These are phyloP conservation scores for Saccharomycopsis sp. DNA, from an alignment of 805 yeast species.

Conservation along the genomic window DNA sequence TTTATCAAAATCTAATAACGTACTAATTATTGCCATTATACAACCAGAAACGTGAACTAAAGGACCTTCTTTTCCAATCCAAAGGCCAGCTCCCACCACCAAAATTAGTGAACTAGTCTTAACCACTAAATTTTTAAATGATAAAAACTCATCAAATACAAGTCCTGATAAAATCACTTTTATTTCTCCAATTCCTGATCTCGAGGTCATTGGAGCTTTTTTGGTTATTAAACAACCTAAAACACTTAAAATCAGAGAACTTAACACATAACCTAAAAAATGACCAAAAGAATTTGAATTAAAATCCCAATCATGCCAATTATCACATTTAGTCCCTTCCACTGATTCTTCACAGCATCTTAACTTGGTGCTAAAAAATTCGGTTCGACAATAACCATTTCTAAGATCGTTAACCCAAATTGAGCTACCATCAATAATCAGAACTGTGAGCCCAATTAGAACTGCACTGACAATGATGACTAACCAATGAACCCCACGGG, in stretches of 20 bases:
- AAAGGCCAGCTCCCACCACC: slow-evolving; percentile 65
- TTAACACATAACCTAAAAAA: slow-evolving; percentile 6
- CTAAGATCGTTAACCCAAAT: slow-evolving; percentile 16
- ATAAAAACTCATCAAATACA: slow-evolving; percentile 42
- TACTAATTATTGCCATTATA: slow-evolving; percentile 31
- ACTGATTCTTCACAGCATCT: slow-evolving; percentile 20
- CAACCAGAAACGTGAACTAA: slow-evolving; percentile 70
- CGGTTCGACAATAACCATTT: slow-evolving; percentile 13
- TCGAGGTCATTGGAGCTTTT: slow-evolving; percentile 30
- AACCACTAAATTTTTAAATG: slow-evolving; percentile 37
- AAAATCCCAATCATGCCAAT: slow-evolving; percentile 19
- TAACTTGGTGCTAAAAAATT: slow-evolving; percentile 6
- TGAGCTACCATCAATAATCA: slow-evolving; percentile 9
- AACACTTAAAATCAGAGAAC: slow-evolving; percentile 2
- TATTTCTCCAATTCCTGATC: slow-evolving; percentile 68
- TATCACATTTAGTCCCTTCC: slow-evolving; percentile 12
- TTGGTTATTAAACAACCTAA: slow-evolving; percentile 18
- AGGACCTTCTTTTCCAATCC: slow-evolving; percentile 87
- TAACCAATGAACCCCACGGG: too few species aligned
- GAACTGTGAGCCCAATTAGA: slow-evolving; percentile 9
- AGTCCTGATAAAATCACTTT: slow-evolving; percentile 60
- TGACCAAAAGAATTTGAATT: slow-evolving; percentile 3
- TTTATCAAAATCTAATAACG: background rate
- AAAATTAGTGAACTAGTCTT: slow-evolving; percentile 51
- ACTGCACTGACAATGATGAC: slow-evolving; percentile 22